phyloP scores from a whole-genome alignment of 441 rosid species.

The Gossypium gossypioides region DNA sequence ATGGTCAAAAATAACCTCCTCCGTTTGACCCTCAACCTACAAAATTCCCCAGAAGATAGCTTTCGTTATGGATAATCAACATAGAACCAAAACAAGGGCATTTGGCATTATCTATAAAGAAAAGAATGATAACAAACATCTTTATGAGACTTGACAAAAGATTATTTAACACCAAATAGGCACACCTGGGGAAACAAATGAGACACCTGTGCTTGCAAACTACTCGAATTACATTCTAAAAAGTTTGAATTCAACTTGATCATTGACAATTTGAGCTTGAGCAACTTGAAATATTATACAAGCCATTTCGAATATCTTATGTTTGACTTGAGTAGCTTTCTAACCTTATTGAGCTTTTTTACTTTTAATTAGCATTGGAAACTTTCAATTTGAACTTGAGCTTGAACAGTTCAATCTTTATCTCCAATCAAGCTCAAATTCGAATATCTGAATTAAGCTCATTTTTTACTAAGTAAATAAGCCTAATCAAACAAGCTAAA shows the following conservation, averaged over 20 bases:
- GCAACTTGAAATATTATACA: neutral
- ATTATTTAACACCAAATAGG: neutral
- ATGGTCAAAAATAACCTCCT: slow-evolving; percentile 95
- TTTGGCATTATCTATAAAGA: neutral
- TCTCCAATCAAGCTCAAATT: neutral
- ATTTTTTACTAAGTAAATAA: neutral
- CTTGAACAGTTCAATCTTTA: neutral
- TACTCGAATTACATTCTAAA: neutral
- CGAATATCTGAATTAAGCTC: neutral
- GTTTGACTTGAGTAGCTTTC: neutral
- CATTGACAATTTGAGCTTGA: neutral
- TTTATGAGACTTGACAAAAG: neutral
- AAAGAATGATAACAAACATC: neutral
- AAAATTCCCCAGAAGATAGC: slow-evolving; percentile 10
- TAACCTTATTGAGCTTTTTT: neutral
- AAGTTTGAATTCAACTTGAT: neutral
- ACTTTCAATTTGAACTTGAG: neutral
- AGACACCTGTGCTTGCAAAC: neutral
- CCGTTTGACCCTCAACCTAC: slow-evolving; percentile 92
- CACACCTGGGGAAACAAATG: neutral
- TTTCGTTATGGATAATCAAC: neutral
- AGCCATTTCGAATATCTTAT: neutral
- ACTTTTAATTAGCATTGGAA: neutral
- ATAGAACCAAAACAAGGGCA: neutral
- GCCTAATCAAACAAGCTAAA: neutral